Percentiles rank a stretch among this genome's conserved stretches.
Conservation (phyloP, 495 filamentous ascomycete species). For the Pseudotulostoma volvatum region DNA sequence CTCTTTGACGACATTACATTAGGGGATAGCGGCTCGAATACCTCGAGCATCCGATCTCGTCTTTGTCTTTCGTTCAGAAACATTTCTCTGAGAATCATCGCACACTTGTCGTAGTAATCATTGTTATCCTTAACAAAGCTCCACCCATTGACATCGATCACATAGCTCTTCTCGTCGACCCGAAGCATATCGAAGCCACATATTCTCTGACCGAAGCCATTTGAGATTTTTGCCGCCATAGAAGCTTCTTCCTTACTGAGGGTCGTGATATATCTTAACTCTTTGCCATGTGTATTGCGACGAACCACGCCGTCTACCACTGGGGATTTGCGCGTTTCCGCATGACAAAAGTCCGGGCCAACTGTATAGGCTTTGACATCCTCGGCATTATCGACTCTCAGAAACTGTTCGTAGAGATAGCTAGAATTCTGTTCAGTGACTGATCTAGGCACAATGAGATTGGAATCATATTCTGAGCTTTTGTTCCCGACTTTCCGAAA, state of each 20-base stretch:
- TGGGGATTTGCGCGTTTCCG: slow-evolving; percentile 90
- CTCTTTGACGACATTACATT: slow-evolving; percentile 19
- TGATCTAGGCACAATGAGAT: slow-evolving; percentile 56
- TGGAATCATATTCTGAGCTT: slow-evolving; percentile 79
- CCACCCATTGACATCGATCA: slow-evolving; percentile 99
- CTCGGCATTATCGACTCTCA: slow-evolving; percentile 88
- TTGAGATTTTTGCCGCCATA: slow-evolving; percentile 79
- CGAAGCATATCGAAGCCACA: slow-evolving; percentile 94
- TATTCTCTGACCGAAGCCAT: slow-evolving; percentile 83
- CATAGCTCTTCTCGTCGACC: slow-evolving; percentile 75
- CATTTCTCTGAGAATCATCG: slow-evolving; percentile 67
- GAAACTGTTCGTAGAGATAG: slow-evolving; percentile 94
- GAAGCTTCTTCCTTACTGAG: slow-evolving; percentile 64
- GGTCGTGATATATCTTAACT: slow-evolving; percentile 84
- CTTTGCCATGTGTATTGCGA: slow-evolving; percentile 92
- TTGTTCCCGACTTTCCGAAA: slow-evolving; percentile 98
- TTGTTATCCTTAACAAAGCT: slow-evolving; percentile 99
- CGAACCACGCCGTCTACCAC: slow-evolving; percentile 93
- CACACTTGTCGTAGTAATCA: slow-evolving; percentile 88
- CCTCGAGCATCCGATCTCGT: slow-evolving; percentile 25
- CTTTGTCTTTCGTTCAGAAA: slow-evolving; percentile 63
- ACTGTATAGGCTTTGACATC: slow-evolving; percentile 99
- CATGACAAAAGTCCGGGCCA: slow-evolving; percentile 83
- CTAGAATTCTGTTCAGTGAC: slow-evolving; percentile 62
- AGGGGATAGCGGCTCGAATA: slow-evolving; percentile 16